Evolutionary conservation across 768 basidiomycete species (phyloP), one percentile per base, ranked within the genome.

Genomic region (Agaricus bisporus): DNA sequence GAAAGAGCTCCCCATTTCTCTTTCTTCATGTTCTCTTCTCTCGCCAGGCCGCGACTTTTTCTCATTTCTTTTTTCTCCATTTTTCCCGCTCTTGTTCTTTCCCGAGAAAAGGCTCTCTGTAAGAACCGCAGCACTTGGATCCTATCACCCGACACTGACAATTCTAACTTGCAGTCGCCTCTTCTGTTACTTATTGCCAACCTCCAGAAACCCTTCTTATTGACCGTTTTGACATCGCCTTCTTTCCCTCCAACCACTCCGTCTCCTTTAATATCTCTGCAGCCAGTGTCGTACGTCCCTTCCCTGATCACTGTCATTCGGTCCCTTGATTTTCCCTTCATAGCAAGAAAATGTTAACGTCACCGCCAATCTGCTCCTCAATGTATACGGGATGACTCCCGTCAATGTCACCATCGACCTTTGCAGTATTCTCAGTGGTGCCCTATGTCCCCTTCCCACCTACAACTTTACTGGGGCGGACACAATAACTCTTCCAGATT

Each of bases 391-490:
- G 49, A 82, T 86, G 67, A 77, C 82, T 28, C 82, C 87, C 15
- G 62, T 95, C 59, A 97, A 97, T 65, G 63, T 86, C 57, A 91
- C 91, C n/a, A 69, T 97, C 58, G 80, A 95, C 70, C 79, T 98
- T 29, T 98, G 95, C 75, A 70, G 71, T 45, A 76, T 91, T 44
- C 77, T 95, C 29, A 68, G 73, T 51, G 92, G 93, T 15, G 85
- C 82, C 22, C 75, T 98, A 11, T 98, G 95, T 71, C 94, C 77
- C 35, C 81, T 82, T 56, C 94, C 77, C 32, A 79, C 78, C 64
- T 89, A 91, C 73, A 89, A 93, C 62, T 95, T 97, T 63, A 85
- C 83, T n/a, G 93, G 92, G 44, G 78, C 83, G 5, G 85, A 87
- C 63, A 77, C 83, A 3, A 69, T 92, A 49, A 70, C 77, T 3